phyloP scores from a whole-genome alignment of 208 protist species.

The Acanthamoeba royreba region DNA sequence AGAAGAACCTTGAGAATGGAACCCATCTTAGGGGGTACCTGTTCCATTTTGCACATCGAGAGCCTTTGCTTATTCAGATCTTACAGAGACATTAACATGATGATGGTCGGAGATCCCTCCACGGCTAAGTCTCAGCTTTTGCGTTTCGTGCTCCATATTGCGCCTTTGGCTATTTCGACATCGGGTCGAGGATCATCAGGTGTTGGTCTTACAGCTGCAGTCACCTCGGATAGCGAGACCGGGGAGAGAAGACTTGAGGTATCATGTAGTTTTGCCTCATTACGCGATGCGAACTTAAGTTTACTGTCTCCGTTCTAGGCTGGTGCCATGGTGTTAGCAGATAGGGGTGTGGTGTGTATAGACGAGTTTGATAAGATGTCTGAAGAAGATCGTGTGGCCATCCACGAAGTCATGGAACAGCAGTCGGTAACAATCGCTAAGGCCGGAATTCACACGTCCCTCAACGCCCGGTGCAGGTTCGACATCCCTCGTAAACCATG shows the following conservation, averaged over 20 bases:
- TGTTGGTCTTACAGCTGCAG: slow-evolving; percentile 99
- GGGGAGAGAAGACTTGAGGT: slow-evolving; percentile 81
- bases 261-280: neutral
- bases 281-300: neutral
- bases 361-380: slow-evolving; percentile 99
- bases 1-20: slow-evolving; percentile 89
- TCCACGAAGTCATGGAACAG: slow-evolving; percentile 99
- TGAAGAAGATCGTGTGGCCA: slow-evolving; percentile 88
- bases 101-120: slow-evolving; percentile 99
- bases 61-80: neutral
- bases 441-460: slow-evolving; percentile 98
- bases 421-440: slow-evolving; percentile 99
- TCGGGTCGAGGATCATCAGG: slow-evolving; percentile 96
- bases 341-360: slow-evolving; percentile 98
- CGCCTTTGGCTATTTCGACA: slow-evolving; percentile 96
- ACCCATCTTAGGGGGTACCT: slow-evolving; percentile 90
- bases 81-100: slow-evolving; percentile 96
- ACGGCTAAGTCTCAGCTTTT: slow-evolving; percentile 99
- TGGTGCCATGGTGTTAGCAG: slow-evolving; percentile 99
- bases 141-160: slow-evolving; percentile 93
- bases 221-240: slow-evolving; percentile 95
- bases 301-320: slow-evolving; percentile 84
- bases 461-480: slow-evolving; percentile 96
- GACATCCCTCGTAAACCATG: neutral
- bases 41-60: neutral